Conservation (phyloP, 2,329 filamentous ascomycete species). For the Cercospora zeina region DNA sequence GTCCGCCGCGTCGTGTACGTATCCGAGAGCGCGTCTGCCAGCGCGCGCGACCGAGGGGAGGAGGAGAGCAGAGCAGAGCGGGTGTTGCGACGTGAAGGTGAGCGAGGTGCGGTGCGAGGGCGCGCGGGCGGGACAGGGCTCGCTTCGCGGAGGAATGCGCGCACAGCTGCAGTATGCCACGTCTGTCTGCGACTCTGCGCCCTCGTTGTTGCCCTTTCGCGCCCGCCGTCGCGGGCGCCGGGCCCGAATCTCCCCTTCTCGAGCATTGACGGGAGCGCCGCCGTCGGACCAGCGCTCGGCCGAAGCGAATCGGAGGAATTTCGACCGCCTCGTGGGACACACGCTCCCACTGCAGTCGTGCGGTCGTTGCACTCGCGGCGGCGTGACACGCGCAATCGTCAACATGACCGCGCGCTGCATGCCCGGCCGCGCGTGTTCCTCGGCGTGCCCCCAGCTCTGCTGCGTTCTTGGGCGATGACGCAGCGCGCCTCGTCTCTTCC, state of each 20-base stretch:
- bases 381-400: not conserved
- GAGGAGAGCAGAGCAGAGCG: not conserved
- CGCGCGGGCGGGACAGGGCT: not conserved
- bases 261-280: not conserved
- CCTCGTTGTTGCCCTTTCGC: not conserved
- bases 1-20: not conserved
- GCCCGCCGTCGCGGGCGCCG: not conserved
- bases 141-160: not conserved
- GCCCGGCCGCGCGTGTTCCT: not conserved
- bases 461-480: not conserved
- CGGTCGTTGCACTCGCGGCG: not conserved
- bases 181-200: not conserved
- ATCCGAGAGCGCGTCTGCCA: not conserved
- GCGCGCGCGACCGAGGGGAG: not conserved
- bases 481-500: conserved; percentile 3
- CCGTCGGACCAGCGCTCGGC: not conserved
- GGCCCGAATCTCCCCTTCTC: not conserved
- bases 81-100: not conserved
- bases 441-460: not conserved
- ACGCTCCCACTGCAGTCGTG: no score
- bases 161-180: not conserved
- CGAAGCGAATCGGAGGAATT: not conserved
- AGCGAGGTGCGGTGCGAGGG: not conserved
- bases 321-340: no score
- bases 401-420: not conserved